A percentile compares a stretch with the other conserved stretches of the same genome.
Conservation (phyloP, 1,139 yeast species). For the Pneumocystis wakefieldiae region DNA sequence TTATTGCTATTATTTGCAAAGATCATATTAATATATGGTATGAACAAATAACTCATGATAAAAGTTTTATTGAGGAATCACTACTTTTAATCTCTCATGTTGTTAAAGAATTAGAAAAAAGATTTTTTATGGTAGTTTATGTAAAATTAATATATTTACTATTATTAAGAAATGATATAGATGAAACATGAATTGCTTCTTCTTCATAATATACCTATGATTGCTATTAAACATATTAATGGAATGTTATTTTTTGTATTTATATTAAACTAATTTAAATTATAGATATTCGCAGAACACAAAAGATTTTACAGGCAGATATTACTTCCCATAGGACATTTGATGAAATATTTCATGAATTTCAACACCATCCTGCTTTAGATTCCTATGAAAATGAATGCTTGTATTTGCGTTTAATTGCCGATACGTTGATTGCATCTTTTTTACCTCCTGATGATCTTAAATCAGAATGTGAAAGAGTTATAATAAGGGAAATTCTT, state of each 20-base stretch:
- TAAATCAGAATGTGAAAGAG: slow-evolving; percentile 27
- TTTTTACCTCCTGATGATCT: slow-evolving; percentile 29
- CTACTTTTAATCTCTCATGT: slow-evolving; percentile 27
- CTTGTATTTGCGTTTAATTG: slow-evolving; percentile 25
- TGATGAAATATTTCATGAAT: slow-evolving; percentile 24
- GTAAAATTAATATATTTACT: slow-evolving; percentile 9
- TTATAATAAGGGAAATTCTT: slow-evolving; percentile 29
- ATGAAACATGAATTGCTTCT: slow-evolving; percentile 26
- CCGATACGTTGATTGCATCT: slow-evolving; percentile 24
- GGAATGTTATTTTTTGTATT: slow-evolving; percentile 1
- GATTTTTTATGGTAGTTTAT: slow-evolving; percentile 18
- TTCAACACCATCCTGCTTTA: slow-evolving; percentile 40
- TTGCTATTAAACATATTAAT: slow-evolving; percentile 26
- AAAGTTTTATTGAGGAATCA: slow-evolving; percentile 28
- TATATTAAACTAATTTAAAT: slow-evolving; percentile 10
- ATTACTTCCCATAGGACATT: slow-evolving; percentile 20
- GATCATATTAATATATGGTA: slow-evolving; percentile 37
- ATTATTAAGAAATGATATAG: slow-evolving; percentile 5
- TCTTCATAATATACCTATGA: slow-evolving; percentile 31
- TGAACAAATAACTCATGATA: slow-evolving; percentile 27
- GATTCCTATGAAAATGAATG: slow-evolving; percentile 17
- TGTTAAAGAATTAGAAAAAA: slow-evolving; percentile 26
- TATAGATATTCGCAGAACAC: slow-evolving; percentile 12
- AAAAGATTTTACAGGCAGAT: slow-evolving; percentile 12
- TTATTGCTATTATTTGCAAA: slow-evolving; percentile 31